Conservation (phyloP, 495 filamentous ascomycete species). For the Penicillium turbatum region DNA sequence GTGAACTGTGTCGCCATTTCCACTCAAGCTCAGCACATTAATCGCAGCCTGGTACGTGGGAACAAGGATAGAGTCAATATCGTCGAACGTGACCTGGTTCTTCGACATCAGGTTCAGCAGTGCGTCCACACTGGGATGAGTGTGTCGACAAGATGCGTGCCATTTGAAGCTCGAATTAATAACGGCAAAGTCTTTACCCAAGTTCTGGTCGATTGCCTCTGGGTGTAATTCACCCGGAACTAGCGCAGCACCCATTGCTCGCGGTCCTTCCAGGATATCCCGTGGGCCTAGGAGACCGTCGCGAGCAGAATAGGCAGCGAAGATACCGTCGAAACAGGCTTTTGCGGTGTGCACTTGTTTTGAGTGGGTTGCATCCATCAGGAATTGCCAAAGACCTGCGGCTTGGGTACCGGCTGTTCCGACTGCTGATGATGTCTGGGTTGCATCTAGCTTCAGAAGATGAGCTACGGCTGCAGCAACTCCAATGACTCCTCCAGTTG, state of each 20-base stretch:
- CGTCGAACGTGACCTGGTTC: constrained; percentile 23
- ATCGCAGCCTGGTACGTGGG: constrained; percentile 34
- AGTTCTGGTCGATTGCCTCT: constrained; percentile 27
- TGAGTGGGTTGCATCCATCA: constrained; percentile 35
- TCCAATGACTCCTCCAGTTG: constrained; percentile 32
- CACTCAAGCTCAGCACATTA: constrained; percentile 30
- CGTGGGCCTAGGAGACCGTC: constrained; percentile 29
- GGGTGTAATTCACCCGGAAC: constrained; percentile 25
- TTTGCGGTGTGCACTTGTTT: constrained; percentile 39
- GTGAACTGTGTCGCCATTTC: constrained; percentile 31
- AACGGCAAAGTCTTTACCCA: constrained; percentile 26
- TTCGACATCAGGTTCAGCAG: constrained; percentile 30
- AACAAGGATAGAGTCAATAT: constrained; percentile 29
- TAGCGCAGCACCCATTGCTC: constrained; percentile 31
- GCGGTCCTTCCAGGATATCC: constrained; percentile 35
- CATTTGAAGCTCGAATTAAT: constrained; percentile 36
- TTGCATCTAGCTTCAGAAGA: constrained; percentile 23
- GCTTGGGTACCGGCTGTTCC: constrained; percentile 38
- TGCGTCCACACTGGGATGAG: constrained; percentile 35
- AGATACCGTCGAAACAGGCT: constrained; percentile 36
- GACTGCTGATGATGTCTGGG: constrained; percentile 27
- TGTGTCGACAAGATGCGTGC: constrained; percentile 38
- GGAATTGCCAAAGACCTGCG: constrained; percentile 37
- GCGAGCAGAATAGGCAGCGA: constrained; percentile 31
- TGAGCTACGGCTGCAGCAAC: constrained; percentile 29